Percentiles rank a stretch among this genome's conserved stretches.
Conservation (phyloP, 108 stramenopile species). For the Cyclotella baltica region DNA sequence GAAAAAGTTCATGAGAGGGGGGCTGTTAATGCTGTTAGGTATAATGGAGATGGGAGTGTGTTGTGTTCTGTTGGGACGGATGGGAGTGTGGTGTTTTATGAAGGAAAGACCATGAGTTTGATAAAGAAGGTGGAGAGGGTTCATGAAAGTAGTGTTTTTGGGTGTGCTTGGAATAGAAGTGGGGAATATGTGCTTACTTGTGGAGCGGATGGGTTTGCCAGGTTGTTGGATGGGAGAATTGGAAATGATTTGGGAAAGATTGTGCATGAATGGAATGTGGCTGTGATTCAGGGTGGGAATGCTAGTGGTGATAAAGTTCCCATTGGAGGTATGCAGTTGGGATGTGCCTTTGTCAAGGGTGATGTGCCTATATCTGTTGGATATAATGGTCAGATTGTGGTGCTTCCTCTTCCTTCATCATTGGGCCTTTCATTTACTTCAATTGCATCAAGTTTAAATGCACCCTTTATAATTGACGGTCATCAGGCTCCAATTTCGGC, state of each 20-base stretch:
- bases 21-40: slow-evolving; percentile 86
- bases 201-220: slow-evolving; percentile 92
- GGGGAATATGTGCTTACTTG: slow-evolving; percentile 85
- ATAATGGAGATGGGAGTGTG: slow-evolving; percentile 77
- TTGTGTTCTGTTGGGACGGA: slow-evolving; percentile 87
- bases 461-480: slow-evolving; percentile 67
- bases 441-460: slow-evolving; percentile 22
- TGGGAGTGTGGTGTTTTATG: slow-evolving; percentile 82
- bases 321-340: slow-evolving; percentile 77
- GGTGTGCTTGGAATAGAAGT: slow-evolving; percentile 82
- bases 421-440: slow-evolving; percentile 15
- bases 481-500: slow-evolving; percentile 88
- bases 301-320: slow-evolving; percentile 64
- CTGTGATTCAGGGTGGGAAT: slow-evolving; percentile 49
- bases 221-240: slow-evolving; percentile 65
- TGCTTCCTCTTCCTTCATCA: slow-evolving; percentile 62
- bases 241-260: slow-evolving; percentile 44
- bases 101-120: slow-evolving; percentile 74
- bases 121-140: slow-evolving; percentile 58
- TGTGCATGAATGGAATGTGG: slow-evolving; percentile 71
- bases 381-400: slow-evolving; percentile 85
- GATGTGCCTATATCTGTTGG: slow-evolving; percentile 78
- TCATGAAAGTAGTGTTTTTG: slow-evolving; percentile 88
- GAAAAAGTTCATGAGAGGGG: slow-evolving; percentile 72
- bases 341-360: slow-evolving; percentile 74